Evolutionary conservation across 306 rosid genomes (phyloP), one percentile per base, ranked within the genome.

Genomic region (Lathyrus oleraceus): DNA sequence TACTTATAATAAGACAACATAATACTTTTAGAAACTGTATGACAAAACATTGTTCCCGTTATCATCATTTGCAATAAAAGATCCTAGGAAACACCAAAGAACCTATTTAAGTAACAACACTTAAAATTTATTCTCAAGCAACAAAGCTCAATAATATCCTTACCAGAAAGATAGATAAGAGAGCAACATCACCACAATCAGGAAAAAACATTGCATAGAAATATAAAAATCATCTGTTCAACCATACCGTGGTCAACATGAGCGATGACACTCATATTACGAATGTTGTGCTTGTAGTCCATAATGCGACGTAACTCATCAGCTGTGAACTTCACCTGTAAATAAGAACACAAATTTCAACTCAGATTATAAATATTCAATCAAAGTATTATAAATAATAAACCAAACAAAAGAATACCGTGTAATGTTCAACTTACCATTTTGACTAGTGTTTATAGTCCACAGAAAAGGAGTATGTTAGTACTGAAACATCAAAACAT

Each of bases 251-350:
- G 97, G 58, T 94, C 96, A 0, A 88, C 99, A 66, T 94, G 96
- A 0, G 97, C 97, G 83, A 91, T 94, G 40, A 94, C 96, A 43
- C 96, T 88, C 97, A 94, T 91, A 8, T 94, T 94, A 85, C 99
- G 90, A 19, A 94, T 94, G 64, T 94, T 91, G 44, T 94, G 86
- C 49, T 94, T 94, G 11, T 0, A 72, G 87, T 94, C 97, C 97
- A 94, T 94, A 70, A 94, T 94, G 16, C 91, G 86, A 14, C 92
- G 91, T 9, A 91, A 84, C 89, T 86, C 96, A 5, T 94, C 99
- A 1, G 91, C 91, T 12, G 96, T 94, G 61, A 94, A 94, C 95
- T 91, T 94, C 92, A 88, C 97, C 97, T 94, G 97, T 40, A 78
- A 17, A 71, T 3, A 64, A 32, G 16, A 14, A 63, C 11, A 67